Evolutionary conservation across 805 yeast species (phyloP).

Genomic region (Huiozyma sinensis): DNA sequence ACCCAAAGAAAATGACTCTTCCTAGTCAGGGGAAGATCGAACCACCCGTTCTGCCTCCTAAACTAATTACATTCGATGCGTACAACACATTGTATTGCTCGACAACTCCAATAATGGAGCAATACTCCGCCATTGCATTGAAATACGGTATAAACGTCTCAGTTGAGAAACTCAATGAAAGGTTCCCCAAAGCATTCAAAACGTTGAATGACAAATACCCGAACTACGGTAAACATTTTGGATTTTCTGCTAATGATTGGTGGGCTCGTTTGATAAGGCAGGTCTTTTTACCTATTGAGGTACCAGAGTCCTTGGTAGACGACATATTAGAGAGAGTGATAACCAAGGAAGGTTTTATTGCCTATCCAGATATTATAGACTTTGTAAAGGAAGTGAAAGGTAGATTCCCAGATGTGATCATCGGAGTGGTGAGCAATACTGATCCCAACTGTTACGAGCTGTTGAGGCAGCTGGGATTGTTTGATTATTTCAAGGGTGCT

Average conservation of each 20-base stretch:
- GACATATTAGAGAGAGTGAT: conserved; percentile 41
- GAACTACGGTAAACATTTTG: conserved; percentile 45
- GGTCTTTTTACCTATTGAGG: conserved; percentile 30
- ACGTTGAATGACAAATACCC: conserved; percentile 36
- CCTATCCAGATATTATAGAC: conserved; percentile 44
- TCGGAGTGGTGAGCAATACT: conserved; percentile 50
- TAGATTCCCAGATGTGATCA: conserved; percentile 24
- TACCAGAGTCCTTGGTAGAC: conserved; percentile 32
- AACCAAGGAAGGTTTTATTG: conserved; percentile 39
- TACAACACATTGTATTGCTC: conserved; percentile 59
- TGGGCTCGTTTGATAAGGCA: conserved; percentile 44
- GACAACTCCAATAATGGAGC: conserved; percentile 39
- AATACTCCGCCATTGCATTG: conserved; percentile 40
- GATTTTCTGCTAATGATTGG: conserved; percentile 36
- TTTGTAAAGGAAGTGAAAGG: conserved; percentile 30
- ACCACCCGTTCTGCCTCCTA: conserved; percentile 25
- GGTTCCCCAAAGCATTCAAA: conserved; percentile 28
- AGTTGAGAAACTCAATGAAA: conserved; percentile 15
- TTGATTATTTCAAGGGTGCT: conserved; percentile 30
- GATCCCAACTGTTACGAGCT: conserved; percentile 43
- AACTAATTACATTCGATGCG: conserved; percentile 53
- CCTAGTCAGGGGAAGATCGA: conserved; percentile 6
- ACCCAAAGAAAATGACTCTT: conserved; percentile 10
- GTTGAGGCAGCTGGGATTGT: conserved; percentile 37
- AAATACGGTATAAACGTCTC: conserved; percentile 33